Conservation (phyloP, 2,329 filamentous ascomycete genomes). For the Colletotrichum sp. region DNA sequence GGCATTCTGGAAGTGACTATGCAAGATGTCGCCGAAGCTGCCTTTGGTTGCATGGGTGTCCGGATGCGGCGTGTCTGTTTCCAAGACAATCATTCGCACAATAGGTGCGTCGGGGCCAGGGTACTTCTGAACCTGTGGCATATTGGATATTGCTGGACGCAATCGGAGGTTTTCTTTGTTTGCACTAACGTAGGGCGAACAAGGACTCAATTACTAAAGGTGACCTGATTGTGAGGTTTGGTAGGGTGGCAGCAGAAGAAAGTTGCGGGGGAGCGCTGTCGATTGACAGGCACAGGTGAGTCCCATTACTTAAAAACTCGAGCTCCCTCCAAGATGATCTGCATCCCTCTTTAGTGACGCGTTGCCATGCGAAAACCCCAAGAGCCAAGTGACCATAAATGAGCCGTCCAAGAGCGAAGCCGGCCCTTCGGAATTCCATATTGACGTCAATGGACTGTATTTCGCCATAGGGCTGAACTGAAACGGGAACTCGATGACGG, state of each 20-base stretch:
- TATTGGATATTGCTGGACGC: neutral
- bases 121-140: conserved; percentile 3
- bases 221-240: neutral
- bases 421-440: neutral
- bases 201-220: neutral
- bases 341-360: neutral
- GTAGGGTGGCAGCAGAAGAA: neutral
- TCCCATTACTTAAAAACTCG: neutral
- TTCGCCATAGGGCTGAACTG: conserved; percentile 9
- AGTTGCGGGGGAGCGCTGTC: neutral
- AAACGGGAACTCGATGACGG: conserved; percentile 5
- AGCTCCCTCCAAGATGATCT: neutral
- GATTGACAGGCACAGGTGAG: neutral
- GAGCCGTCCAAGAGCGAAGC: neutral
- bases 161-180: neutral
- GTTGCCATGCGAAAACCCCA: neutral
- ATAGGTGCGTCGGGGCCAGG: conserved; percentile 5
- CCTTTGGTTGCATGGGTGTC: conserved; percentile 54
- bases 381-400: neutral
- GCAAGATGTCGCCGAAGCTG: conserved; percentile 58
- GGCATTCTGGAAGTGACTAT: conserved; percentile 54
- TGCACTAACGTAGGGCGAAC: neutral
- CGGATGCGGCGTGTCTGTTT: conserved; percentile 61
- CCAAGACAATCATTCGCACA: conserved; percentile 55
- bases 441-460: conserved; percentile 13